A percentile compares a stretch with the other conserved stretches of the same genome.
Conservation (phyloP, 352 stramenopile genomes). For the Phytophthora kernoviae region DNA sequence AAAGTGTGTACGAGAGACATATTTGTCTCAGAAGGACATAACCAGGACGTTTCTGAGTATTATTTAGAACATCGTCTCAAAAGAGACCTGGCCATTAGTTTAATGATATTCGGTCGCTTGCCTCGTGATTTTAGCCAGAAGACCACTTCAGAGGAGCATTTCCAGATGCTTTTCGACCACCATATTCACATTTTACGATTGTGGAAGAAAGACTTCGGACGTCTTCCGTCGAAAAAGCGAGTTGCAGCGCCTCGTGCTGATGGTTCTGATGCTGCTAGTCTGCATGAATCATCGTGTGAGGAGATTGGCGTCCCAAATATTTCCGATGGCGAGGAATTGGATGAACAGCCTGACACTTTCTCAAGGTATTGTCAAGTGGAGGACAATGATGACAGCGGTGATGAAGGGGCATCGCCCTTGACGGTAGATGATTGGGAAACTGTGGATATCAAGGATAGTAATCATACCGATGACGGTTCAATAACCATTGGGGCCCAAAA, state of each 20-base stretch:
- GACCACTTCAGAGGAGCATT: slow-evolving; percentile 67
- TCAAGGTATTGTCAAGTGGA: slow-evolving; percentile 18
- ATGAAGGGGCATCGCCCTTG: slow-evolving; percentile 9
- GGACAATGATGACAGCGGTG: slow-evolving; percentile 12
- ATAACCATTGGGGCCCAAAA: slow-evolving; percentile 17
- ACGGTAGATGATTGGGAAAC: slow-evolving; percentile 40
- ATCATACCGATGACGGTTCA: slow-evolving; percentile 1
- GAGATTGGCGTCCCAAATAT: slow-evolving; percentile 6
- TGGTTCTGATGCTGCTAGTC: slow-evolving; percentile 13
- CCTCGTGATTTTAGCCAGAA: slow-evolving; percentile 64
- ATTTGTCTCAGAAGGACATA: too few relatives aligned
- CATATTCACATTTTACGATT: slow-evolving; percentile 81
- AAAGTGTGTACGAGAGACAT: slow-evolving; percentile 2
- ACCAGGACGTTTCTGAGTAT: too few relatives aligned
- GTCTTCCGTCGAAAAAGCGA: slow-evolving; percentile 50
- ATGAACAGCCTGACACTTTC: slow-evolving; percentile 19
- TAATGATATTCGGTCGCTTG: slow-evolving; percentile 87
- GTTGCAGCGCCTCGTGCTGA: slow-evolving; percentile 10
- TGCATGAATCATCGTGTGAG: slow-evolving; percentile 14
- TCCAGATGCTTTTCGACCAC: slow-evolving; percentile 75
- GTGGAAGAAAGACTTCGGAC: slow-evolving; percentile 87
- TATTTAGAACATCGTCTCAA: too few relatives aligned
- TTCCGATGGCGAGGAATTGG: slow-evolving; percentile 26
- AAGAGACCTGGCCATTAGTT: too few relatives aligned
- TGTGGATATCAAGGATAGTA: slow-evolving; percentile 6